Conservation (phyloP, 805 yeast species). For the Myxozyma vanderwaltii region DNA sequence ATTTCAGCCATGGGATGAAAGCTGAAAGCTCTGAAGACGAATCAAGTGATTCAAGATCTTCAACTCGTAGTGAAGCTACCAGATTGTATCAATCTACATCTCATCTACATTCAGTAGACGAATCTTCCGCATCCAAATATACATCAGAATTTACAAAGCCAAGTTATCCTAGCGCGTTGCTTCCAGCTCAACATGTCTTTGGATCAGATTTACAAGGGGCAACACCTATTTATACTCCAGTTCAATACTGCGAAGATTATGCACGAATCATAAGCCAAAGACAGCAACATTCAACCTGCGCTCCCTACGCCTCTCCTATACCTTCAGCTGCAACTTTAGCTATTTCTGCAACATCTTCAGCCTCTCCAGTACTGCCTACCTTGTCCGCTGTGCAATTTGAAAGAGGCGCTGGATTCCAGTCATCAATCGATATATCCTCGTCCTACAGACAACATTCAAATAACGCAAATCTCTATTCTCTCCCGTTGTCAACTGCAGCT, state of each 20-base stretch:
- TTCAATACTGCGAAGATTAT: not conserved
- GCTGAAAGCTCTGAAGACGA: not conserved
- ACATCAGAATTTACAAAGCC: too few species aligned
- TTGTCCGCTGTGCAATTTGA: not conserved
- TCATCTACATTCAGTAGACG: not conserved
- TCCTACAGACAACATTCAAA: not conserved
- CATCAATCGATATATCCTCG: not conserved
- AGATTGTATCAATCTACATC: too few species aligned
- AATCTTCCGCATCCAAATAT: not conserved
- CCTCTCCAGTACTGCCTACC: not conserved
- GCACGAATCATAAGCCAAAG: not conserved
- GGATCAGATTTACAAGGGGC: conserved; percentile 1
- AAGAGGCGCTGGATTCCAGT: not conserved
- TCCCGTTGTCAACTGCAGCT: not conserved
- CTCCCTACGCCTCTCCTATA: not conserved
- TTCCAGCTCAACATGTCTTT: not conserved
- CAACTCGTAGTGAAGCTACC: not conserved
- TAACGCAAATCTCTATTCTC: not conserved
- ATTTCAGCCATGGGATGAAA: not conserved
- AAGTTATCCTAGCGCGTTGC: not conserved
- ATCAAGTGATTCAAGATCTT: not conserved
- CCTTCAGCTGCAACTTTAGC: not conserved
- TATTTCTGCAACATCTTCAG: not conserved
- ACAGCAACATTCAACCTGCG: not conserved
- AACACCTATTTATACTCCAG: not conserved